A percentile compares a stretch with the other conserved stretches of the same genome.
Conservation (phyloP, 805 yeast species). For the Monosporozyma aquatica region DNA sequence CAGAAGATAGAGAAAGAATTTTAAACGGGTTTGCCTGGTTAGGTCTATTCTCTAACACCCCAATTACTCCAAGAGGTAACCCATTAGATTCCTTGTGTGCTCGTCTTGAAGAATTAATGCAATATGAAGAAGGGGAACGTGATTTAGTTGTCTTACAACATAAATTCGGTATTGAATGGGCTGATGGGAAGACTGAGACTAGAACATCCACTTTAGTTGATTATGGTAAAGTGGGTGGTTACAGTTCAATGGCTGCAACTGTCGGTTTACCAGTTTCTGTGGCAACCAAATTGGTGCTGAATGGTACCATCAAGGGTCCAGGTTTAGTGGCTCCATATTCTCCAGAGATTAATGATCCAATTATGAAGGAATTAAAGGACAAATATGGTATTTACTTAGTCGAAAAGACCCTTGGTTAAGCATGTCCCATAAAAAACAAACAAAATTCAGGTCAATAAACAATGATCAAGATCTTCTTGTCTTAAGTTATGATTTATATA, state of each 20-base stretch:
- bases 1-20: slow-evolving; percentile 77
- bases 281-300: slow-evolving; percentile 77
- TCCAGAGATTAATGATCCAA: slow-evolving; percentile 81
- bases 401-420: slow-evolving; percentile 61
- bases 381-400: slow-evolving; percentile 78
- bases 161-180: slow-evolving; percentile 95
- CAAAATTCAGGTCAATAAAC: too few relatives aligned
- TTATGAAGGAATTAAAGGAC: slow-evolving; percentile 85
- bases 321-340: slow-evolving; percentile 92
- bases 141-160: slow-evolving; percentile 94
- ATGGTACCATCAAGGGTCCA: slow-evolving; percentile 65
- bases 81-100: slow-evolving; percentile 96
- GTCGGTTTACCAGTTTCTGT: slow-evolving; percentile 99
- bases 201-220: slow-evolving; percentile 95
- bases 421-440: too few relatives aligned
- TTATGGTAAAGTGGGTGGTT: slow-evolving; percentile 80
- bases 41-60: slow-evolving; percentile 73
- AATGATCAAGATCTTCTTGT: too few relatives aligned
- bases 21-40: slow-evolving; percentile 87
- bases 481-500: too few relatives aligned
- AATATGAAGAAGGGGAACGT: slow-evolving; percentile 90
- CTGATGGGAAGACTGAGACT: slow-evolving; percentile 80
- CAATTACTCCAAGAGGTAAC: slow-evolving; percentile 82
- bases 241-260: slow-evolving; percentile 96
- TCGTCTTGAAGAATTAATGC: slow-evolving; percentile 90